Percentiles rank a stretch among this genome's conserved stretches.
phyloP scores from a whole-genome alignment of 2,329 filamentous ascomycete genomes.

The Thelonectria blattea region DNA sequence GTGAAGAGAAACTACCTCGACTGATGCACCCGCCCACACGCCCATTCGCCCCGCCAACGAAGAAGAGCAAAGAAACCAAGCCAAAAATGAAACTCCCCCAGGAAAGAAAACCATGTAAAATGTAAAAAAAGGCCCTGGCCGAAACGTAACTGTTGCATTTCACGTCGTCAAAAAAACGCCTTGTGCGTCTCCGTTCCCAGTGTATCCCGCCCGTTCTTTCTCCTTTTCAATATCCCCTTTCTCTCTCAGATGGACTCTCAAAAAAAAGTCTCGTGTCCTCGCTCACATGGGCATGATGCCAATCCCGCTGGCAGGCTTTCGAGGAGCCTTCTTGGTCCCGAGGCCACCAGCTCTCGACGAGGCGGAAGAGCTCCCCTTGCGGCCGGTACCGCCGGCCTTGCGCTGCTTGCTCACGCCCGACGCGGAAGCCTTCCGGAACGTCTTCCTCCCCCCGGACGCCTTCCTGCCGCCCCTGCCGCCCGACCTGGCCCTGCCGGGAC shows the following conservation, averaged over 20 bases:
- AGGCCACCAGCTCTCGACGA: slow-evolving; percentile 30
- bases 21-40: no score
- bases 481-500: slow-evolving; percentile 36
- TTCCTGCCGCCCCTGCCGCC: slow-evolving; percentile 40
- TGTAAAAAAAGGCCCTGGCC: slow-evolving; percentile 15
- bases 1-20: no score
- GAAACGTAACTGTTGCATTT: slow-evolving; percentile 21
- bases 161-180: slow-evolving; percentile 31
- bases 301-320: slow-evolving; percentile 45
- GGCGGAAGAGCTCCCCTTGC: slow-evolving; percentile 42
- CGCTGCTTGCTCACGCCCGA: slow-evolving; percentile 43
- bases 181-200: slow-evolving; percentile 4
- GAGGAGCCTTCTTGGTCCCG: slow-evolving; percentile 37
- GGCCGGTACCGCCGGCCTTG: slow-evolving; percentile 36
- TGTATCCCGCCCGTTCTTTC: neutral
- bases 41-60: no score
- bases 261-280: neutral
- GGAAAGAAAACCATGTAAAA: no score
- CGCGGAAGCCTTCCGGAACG: slow-evolving; percentile 33
- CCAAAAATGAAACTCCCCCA: slow-evolving; percentile 10
- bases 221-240: neutral
- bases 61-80: slow-evolving; percentile 4
- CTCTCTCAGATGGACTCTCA: neutral
- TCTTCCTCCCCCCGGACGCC: slow-evolving; percentile 26
- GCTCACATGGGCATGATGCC: slow-evolving; percentile 47